Base-by-base conservation (phyloP, 192 early-diverging fungal genomes). In the Podochytrium sp. region DNA sequence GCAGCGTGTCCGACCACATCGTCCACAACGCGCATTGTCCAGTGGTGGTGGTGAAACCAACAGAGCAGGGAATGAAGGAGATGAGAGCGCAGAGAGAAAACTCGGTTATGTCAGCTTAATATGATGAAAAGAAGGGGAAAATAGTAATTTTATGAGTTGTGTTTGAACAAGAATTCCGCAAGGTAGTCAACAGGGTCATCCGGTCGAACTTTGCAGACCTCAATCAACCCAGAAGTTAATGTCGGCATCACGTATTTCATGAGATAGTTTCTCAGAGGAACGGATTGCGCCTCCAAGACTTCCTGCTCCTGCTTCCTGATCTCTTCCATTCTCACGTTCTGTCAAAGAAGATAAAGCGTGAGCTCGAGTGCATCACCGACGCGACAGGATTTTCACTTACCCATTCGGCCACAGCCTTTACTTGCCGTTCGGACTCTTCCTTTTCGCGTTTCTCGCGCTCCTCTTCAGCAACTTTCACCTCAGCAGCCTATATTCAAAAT, bases 231-330 rank as follows among this genome's bases (percentile, higher is more conserved):
- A n/a, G 84, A 77, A 0, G 86, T 87, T 38, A 89, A 60, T 2
- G 85, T 86, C 20, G 88, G 88, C 82, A 89, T 89, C 43, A 89
- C 86, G 63, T 79, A 80, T 50, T 86, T 88, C 80, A 89, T 85
- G 4, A 89, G 62, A 62, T 89, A 89, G 65, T 87, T 86, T 20
- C 88, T 72, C 34, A 89, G 78, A 10, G 88, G 88, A 16, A 86
- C 77, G 2, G 83, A 85, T 70, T 89, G 88, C 2, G 85, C 84
- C 68, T 89, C 85, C 14, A 89, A 71, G 14, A 89, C 86, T 49
- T 89, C 86, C 67, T 85, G 84, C 59, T 89, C 88, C 75, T 89
- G 88, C 66, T 85, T 85, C 20, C 81, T 70, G 25, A 89, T 85
- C 77, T 89, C 84, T 65, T 88, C 88, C 49, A 89, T 70, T 25